These are phyloP conservation scores for Hypoxylon sp. DNA, from an alignment of 2,329 filamentous ascomycete genomes.

Conservation along the genomic window DNA sequence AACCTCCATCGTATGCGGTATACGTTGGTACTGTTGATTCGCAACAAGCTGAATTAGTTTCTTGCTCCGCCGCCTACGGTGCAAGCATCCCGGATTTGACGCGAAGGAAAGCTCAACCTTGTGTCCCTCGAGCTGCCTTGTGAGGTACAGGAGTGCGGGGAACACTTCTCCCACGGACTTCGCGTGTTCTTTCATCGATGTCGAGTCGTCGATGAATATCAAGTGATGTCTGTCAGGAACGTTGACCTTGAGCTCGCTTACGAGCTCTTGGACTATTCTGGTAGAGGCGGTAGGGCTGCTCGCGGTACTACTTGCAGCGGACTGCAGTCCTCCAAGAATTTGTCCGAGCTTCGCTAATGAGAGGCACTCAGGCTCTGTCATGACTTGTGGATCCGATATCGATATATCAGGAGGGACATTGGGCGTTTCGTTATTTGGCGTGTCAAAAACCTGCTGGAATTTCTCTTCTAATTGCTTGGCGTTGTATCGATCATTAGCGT, in stretches of 20 bases:
- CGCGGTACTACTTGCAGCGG: background rate
- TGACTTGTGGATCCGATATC: background rate
- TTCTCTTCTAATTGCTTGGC: constrained; percentile 26
- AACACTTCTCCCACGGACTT: constrained; percentile 28
- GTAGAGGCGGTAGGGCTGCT: background rate
- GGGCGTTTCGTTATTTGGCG: background rate
- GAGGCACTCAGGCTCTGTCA: background rate
- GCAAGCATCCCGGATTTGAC: constrained; percentile 15
- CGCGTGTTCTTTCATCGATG: constrained; percentile 36
- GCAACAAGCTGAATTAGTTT: constrained; percentile 22
- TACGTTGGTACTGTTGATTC: constrained; percentile 17
- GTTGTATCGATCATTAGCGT: constrained; percentile 24
- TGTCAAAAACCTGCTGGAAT: constrained; percentile 18
- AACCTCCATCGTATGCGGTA: constrained; percentile 34
- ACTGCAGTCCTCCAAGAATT: background rate
- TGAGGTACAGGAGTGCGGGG: constrained; percentile 24
- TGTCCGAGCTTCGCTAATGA: constrained; percentile 16
- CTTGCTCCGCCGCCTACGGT: constrained; percentile 11
- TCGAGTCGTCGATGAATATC: constrained; percentile 47
- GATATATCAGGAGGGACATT: background rate
- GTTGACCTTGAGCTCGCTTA: constrained; percentile 29
- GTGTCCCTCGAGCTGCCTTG: constrained; percentile 33
- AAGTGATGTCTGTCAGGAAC: constrained; percentile 42
- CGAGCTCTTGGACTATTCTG: constrained; percentile 16
- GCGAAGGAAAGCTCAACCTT: constrained; percentile 39